Evolutionary conservation across 2,329 filamentous ascomycete species (phyloP), one percentile per base, ranked within the genome.

Genomic region (Stenocarpella maydis): DNA sequence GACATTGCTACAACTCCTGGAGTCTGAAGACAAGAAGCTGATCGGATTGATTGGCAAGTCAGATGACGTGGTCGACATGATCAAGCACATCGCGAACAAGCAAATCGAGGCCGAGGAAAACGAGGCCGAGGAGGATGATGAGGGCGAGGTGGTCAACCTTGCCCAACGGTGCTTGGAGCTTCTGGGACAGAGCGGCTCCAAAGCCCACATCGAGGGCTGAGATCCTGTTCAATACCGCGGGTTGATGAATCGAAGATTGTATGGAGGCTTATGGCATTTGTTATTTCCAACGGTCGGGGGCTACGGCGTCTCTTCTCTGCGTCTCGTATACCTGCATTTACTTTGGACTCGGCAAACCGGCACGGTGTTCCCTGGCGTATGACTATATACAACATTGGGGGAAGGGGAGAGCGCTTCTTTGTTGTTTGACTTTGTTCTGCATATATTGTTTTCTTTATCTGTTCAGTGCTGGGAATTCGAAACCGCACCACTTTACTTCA

Each of bases 1-100:
- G 96, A 99, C 96, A 1, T 83, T 99, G 58, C 87, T 99, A 4
- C 96, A 99, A 78, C 87, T 99, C 5, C 90, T 99, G 63, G 96
- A 99, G 81, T 98, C 95, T 0, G 95, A 97, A 78, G 95, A 99
- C 78, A 91, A 92, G 81, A 91, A 90, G 67, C 85, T 99, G n/a
- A 92, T 98, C 72, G 90, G 91, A 61, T 89, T 94, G 60, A 98
- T 99, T 74, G 91, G 93, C 75, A 92, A 95, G 77, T 95, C 94
- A 1, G 92, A 95, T 73, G 94, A 97, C 73, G 92, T 99, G 73
- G 92, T 98, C 68, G 89, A 93, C 72, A 94, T 97, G 87, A 96
- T 98, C 72, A 93, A 92, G 79, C 89, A 89, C 72, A 98, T 99
- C 77, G 93, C 94, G 24, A 95, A 97, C 77, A 93, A 92, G 77